phyloP scores from a whole-genome alignment of 2,329 filamentous ascomycete species.

The Sporothrix brasiliensis region DNA sequence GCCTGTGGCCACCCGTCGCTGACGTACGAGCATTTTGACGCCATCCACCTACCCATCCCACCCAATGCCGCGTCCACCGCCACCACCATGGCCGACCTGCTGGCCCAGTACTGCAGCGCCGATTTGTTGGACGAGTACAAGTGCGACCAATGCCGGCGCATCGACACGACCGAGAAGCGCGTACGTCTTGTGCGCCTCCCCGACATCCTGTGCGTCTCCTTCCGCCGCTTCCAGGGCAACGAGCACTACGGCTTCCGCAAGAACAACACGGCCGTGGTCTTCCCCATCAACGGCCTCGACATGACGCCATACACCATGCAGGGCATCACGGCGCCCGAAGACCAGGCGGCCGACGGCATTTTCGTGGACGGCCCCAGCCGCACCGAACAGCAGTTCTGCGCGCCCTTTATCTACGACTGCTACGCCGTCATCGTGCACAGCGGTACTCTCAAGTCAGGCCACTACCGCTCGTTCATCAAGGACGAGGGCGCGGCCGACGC shows the following conservation, averaged over 20 bases:
- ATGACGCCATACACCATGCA: constrained; percentile 50
- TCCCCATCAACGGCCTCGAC: constrained; percentile 72
- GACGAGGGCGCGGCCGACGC: constrained; percentile 49
- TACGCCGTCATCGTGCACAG: constrained; percentile 88
- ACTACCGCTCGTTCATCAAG: constrained; percentile 75
- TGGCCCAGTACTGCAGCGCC: constrained; percentile 68
- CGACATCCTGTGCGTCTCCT: constrained; percentile 74
- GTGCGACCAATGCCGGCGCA: constrained; percentile 73
- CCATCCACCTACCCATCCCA: constrained; percentile 54
- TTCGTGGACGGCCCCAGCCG: constrained; percentile 46
- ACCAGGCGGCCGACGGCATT: constrained; percentile 33
- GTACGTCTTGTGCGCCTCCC: constrained; percentile 78
- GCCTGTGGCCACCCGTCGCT: constrained; percentile 55
- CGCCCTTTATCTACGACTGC: constrained; percentile 76
- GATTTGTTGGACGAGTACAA: constrained; percentile 70
- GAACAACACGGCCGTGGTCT: constrained; percentile 70
- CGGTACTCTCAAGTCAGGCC: constrained; percentile 67
- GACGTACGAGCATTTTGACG: constrained; percentile 54
- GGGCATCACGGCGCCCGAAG: constrained; percentile 25
- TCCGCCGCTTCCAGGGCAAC: constrained; percentile 61
- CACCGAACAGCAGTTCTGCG: constrained; percentile 42
- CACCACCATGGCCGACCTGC: constrained; percentile 60
- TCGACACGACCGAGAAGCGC: constrained; percentile 68
- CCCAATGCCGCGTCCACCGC: constrained; percentile 32
- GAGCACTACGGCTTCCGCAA: constrained; percentile 54